Conservation (phyloP, 2,329 filamentous ascomycete species). For the Cladobotryum protrusum region DNA sequence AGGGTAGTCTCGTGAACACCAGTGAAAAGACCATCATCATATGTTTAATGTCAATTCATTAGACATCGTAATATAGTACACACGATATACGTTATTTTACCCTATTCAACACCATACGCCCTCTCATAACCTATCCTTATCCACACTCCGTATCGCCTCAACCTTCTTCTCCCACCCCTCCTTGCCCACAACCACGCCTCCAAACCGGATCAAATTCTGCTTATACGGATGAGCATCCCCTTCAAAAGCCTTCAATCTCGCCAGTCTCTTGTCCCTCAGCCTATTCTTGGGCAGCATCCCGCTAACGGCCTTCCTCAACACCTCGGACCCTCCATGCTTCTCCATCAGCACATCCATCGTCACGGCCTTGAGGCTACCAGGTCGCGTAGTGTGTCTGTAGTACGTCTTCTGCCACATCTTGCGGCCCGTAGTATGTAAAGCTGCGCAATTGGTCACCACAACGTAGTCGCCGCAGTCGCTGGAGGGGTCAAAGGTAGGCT, state of each 20-base stretch:
- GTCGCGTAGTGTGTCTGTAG: conserved; percentile 88
- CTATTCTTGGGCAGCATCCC: conserved; percentile 98
- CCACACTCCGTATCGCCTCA: conserved; percentile 43
- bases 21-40: neutral
- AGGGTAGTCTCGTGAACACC: too few relatives aligned
- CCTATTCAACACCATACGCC: conserved; percentile 4
- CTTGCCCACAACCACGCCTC: conserved; percentile 49
- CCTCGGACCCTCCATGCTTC: conserved; percentile 89
- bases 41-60: conserved; percentile 6
- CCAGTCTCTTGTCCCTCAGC: conserved; percentile 79
- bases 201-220: conserved; percentile 73
- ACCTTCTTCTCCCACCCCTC: conserved; percentile 49
- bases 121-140: conserved; percentile 44
- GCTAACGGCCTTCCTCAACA: conserved; percentile 83
- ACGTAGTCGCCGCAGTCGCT: conserved; percentile 99
- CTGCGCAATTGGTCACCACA: conserved; percentile 82
- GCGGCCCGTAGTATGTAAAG: conserved; percentile 81
- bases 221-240: conserved; percentile 88
- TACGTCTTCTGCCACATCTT: conserved; percentile 94
- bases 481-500: conserved; percentile 93
- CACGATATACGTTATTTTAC: conserved; percentile 23
- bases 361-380: conserved; percentile 78
- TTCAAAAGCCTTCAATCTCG: conserved; percentile 90
- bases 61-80: conserved; percentile 26
- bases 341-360: conserved; percentile 93